Percentiles rank a stretch among this genome's conserved stretches.
phyloP scores from a whole-genome alignment of 352 stramenopile species.

The Poterioochromonas sp. region DNA sequence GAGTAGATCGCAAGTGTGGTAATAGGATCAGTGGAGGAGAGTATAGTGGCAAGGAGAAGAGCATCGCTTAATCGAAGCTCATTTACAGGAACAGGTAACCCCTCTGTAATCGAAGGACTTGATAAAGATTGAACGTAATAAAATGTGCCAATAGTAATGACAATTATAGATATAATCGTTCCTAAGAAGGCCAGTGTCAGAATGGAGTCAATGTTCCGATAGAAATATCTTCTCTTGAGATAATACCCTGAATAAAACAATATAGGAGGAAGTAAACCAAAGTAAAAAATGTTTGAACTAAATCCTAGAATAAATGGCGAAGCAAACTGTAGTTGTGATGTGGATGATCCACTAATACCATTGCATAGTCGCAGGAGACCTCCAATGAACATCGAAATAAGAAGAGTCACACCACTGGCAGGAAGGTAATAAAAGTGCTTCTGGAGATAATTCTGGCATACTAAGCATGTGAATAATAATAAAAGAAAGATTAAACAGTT shows the following conservation, averaged over 20 bases:
- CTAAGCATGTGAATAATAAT: no score
- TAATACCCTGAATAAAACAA: conserved; percentile 88
- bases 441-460: no score
- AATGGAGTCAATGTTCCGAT: neutral
- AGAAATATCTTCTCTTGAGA: conserved; percentile 76
- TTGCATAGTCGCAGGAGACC: no score
- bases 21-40: conserved; percentile 83
- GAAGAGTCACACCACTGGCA: no score
- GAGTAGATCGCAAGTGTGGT: conserved; percentile 44
- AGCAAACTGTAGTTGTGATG: neutral
- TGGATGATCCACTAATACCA: no score
- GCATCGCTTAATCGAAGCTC: conserved; percentile 70
- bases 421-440: no score
- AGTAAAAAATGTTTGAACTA: conserved; percentile 80
- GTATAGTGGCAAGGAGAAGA: conserved; percentile 77
- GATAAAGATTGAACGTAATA: conserved; percentile 47
- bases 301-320: conserved; percentile 47
- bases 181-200: neutral
- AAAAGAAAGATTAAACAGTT: no score
- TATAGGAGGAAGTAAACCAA: conserved; percentile 78
- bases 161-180: neutral
- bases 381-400: no score
- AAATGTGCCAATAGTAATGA: neutral
- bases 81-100: conserved; percentile 48
- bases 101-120: conserved; percentile 48